phyloP scores from a whole-genome alignment of 805 yeast genomes.

The Yarrowia osloensis region DNA sequence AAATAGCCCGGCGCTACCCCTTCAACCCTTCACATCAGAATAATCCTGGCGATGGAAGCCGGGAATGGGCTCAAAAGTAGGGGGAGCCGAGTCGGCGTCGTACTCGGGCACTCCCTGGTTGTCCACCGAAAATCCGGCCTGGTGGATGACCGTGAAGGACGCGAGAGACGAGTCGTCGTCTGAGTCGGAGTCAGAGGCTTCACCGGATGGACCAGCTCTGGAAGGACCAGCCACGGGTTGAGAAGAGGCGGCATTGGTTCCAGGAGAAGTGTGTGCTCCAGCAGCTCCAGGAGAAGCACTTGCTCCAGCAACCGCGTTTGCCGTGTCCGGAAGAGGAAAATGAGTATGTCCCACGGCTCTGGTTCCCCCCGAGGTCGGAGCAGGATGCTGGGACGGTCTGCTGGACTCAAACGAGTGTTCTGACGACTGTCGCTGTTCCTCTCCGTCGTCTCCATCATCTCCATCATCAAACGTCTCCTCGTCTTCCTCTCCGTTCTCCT shows the following conservation, averaged over 20 bases:
- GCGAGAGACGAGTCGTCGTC: constrained; percentile 17
- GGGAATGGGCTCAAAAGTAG: constrained; percentile 50
- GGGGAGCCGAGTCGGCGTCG: constrained; percentile 41
- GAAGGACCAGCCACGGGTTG: constrained; percentile 9
- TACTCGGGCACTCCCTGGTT: constrained; percentile 27
- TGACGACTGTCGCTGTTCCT: not conserved
- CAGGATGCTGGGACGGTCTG: not conserved
- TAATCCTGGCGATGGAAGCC: constrained; percentile 52
- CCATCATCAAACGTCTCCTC: not conserved
- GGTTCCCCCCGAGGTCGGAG: not conserved
- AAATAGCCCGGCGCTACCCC: no score
- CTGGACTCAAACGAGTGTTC: not conserved
- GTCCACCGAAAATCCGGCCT: constrained; percentile 23
- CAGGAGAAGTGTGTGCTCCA: not conserved
- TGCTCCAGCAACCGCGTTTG: no score
- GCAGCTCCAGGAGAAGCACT: not conserved
- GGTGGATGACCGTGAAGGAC: constrained; percentile 7
- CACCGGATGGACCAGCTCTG: not conserved
- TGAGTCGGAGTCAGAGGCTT: not conserved
- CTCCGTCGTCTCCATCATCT: not conserved
- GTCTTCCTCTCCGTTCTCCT: constrained; percentile 12
- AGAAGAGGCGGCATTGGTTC: not conserved
- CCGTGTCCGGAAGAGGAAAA: not conserved
- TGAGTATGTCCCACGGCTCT: constrained; percentile 9
- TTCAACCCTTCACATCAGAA: constrained; percentile 45